Percentiles rank a stretch among this genome's conserved stretches.
phyloP scores from a whole-genome alignment of 805 yeast genomes.

The Hemisphaericaspora nanyangensis region DNA sequence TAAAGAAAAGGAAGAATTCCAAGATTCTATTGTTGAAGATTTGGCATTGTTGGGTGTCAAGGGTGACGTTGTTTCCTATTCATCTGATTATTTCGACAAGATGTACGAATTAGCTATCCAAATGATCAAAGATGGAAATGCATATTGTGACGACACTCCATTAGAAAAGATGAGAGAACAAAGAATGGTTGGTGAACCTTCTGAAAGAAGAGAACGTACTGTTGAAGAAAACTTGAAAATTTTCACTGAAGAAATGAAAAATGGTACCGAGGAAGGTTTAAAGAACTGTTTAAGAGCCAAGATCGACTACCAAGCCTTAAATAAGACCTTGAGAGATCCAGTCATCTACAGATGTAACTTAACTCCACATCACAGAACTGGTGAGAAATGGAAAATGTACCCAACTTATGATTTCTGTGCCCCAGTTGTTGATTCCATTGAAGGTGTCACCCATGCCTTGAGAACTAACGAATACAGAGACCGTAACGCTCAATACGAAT shows the following conservation, averaged over 20 bases:
- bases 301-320: slow-evolving; percentile 84
- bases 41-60: slow-evolving; percentile 84
- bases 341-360: slow-evolving; percentile 96
- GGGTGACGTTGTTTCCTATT: slow-evolving; percentile 83
- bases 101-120: slow-evolving; percentile 86
- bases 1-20: slow-evolving; percentile 92
- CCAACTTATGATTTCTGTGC: slow-evolving; percentile 99
- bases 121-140: slow-evolving; percentile 92
- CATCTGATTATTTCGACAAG: slow-evolving; percentile 88
- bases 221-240: slow-evolving; percentile 87
- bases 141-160: slow-evolving; percentile 96
- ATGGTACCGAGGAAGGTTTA: slow-evolving; percentile 89
- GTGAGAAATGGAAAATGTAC: slow-evolving; percentile 88
- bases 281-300: slow-evolving; percentile 95
- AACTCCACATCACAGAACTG: slow-evolving; percentile 98
- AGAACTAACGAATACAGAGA: slow-evolving; percentile 99
- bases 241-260: slow-evolving; percentile 88
- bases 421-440: slow-evolving; percentile 91
- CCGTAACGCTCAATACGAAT: slow-evolving; percentile 95
- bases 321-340: slow-evolving; percentile 97
- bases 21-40: slow-evolving; percentile 92
- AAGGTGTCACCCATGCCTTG: slow-evolving; percentile 97
- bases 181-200: slow-evolving; percentile 95
- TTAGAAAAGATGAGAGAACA: slow-evolving; percentile 96
- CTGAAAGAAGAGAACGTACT: slow-evolving; percentile 86